A percentile compares a stretch with the other conserved stretches of the same genome.
These are phyloP conservation scores for Solanum lycopersicoides DNA, from an alignment of 257 asterid species.

Conservation along the genomic window DNA sequence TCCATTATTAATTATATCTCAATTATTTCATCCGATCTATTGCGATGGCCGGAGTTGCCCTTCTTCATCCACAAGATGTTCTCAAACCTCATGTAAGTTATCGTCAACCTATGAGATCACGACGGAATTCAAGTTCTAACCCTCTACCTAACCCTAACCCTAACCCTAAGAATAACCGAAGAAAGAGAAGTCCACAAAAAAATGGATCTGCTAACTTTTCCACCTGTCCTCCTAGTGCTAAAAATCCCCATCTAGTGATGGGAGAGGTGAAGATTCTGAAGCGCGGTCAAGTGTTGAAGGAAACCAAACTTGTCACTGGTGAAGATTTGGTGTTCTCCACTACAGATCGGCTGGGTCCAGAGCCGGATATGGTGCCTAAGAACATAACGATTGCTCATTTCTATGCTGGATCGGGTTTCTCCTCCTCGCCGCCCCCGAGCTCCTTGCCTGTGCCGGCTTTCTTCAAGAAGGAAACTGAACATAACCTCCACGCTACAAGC, in stretches of 20 bases:
- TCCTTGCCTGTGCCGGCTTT: constrained; percentile 23
- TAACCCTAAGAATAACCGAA: not conserved
- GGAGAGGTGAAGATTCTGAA: constrained; percentile 25
- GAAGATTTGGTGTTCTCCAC: not conserved
- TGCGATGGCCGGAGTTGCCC: constrained; percentile 21
- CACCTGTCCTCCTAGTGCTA: not conserved
- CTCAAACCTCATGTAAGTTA: not conserved
- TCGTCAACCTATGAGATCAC: constrained; percentile 3
- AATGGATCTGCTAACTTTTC: not conserved
- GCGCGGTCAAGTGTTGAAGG: constrained; percentile 15
- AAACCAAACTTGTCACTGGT: not conserved
- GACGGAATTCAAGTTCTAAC: not conserved
- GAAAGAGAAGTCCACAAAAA: constrained; percentile 13
- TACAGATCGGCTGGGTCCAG: constrained; percentile 2
- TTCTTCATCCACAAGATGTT: constrained; percentile 19
- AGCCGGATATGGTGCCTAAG: not conserved
- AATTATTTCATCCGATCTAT: not conserved
- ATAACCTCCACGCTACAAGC: constrained; percentile 1
- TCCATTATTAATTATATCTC: not conserved
- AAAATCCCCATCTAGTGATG: not conserved
- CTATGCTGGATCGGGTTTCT: constrained; percentile 17
- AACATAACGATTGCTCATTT: not conserved
- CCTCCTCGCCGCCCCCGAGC: constrained; percentile 23
- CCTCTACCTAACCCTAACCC: not conserved
- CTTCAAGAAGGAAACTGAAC: constrained; percentile 5